Base-by-base conservation (phyloP, 2,329 filamentous ascomycete genomes). In the Septoria linicola region DNA sequence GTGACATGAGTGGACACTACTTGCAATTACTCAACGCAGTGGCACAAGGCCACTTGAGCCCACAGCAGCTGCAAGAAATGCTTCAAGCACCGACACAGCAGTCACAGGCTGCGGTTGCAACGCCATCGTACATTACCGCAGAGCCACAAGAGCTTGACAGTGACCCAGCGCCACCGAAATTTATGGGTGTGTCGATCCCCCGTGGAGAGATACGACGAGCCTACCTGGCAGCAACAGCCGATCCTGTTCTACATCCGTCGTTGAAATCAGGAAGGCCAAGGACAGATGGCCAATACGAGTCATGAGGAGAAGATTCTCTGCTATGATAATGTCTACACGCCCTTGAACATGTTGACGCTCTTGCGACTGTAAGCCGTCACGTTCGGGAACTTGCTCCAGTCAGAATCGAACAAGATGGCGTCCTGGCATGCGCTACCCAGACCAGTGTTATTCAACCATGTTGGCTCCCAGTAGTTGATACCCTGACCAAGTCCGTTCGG, bases 391-490 rank as follows among this genome's bases (percentile, higher is more conserved):
- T 59, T 27, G 21, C 54, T 59, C 59, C 59, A 66, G 36, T 67
- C 62, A 0, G 54, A 37, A 39, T 52, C 39, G 51, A 68, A 68
- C 35, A 68, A 42, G 30, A 66, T 64, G 8, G 55, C 55, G 44
- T 62, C 59, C 23, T 65, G 55, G 39, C 66, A 68, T 2, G 52
- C 57, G 37, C 61, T 61, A 3, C 66, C 66, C 2, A 67, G 49
- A 3, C 60, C 59, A 10, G 66, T 67, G 34, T 65, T 65, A 43
- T 67, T 68, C 49, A 67, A 23, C 62, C 65, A 68, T 1, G 59
- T 58, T 6, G 66, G 64, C 50, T 68, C 65, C 64, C 64, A 67
- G 40, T 65, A 66, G 43, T 62, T 58, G 13, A 67, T 43, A 1
- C 70, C 70, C 37, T 61, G 61, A 5, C 65, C 66, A 2, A 67